Evolutionary conservation across 2,329 filamentous ascomycete genomes (phyloP).

Genomic region (Sclerotiophoma versabilis): DNA sequence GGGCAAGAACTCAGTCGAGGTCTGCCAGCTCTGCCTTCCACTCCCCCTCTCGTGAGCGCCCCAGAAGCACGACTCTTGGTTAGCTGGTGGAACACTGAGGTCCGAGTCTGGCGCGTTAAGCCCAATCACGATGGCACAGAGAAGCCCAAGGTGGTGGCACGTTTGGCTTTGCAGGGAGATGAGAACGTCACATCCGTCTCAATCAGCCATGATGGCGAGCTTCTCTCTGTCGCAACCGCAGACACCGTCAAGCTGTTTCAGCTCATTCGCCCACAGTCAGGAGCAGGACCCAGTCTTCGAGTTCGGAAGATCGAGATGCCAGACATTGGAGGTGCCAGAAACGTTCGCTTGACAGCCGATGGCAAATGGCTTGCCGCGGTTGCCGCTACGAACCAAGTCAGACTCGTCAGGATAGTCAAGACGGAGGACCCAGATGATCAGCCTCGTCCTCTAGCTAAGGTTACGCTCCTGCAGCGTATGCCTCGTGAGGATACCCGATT

Average conservation of each 20-base stretch:
- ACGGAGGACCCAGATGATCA: constrained; percentile 50
- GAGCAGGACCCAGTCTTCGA: constrained; percentile 66
- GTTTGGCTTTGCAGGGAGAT: constrained; percentile 63
- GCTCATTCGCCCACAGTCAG: constrained; percentile 62
- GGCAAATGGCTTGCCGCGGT: constrained; percentile 71
- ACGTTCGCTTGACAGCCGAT: constrained; percentile 73
- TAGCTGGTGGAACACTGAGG: constrained; percentile 90
- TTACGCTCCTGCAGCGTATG: constrained; percentile 50
- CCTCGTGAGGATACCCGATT: constrained; percentile 35
- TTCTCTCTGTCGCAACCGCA: constrained; percentile 78
- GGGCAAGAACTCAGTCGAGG: constrained; percentile 81
- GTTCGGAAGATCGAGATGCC: constrained; percentile 75
- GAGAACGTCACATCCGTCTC: constrained; percentile 81
- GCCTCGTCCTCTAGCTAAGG: constrained; percentile 47
- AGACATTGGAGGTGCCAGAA: constrained; percentile 69
- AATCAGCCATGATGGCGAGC: constrained; percentile 73
- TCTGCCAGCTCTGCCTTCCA: constrained; percentile 84
- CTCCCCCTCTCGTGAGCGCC: constrained; percentile 75
- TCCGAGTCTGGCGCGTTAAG: constrained; percentile 79
- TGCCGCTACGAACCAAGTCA: constrained; percentile 54
- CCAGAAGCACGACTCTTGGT: constrained; percentile 76
- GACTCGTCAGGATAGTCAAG: constrained; percentile 56
- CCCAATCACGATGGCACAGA: constrained; percentile 56
- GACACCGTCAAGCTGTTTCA: constrained; percentile 80
- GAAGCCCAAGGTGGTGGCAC: constrained; percentile 51